Conservation (phyloP, 768 basidiomycete species). For the Daedalea quercina region DNA sequence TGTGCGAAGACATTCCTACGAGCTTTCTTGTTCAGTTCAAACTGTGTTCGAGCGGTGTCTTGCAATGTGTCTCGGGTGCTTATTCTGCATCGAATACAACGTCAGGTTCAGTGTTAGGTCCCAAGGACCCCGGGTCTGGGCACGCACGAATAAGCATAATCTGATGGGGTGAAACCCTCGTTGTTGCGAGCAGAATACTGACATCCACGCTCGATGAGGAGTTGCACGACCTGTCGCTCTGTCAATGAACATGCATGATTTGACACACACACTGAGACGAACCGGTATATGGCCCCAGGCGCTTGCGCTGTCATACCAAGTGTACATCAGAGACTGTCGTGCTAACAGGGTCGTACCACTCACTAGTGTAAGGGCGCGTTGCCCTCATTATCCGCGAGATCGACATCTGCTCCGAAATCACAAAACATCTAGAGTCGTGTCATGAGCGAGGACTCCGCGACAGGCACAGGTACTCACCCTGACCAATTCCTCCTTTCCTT, state of each 20-base stretch:
- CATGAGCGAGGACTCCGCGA: constrained; percentile 10
- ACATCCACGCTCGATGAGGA: constrained; percentile 86
- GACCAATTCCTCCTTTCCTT: constrained; percentile 87
- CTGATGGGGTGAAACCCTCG: constrained; percentile 85
- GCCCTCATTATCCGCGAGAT: constrained; percentile 86
- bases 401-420: constrained; percentile 85
- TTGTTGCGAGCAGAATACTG: constrained; percentile 81
- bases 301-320: constrained; percentile 57
- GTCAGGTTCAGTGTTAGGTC: constrained; percentile 1
- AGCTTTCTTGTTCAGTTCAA: constrained; percentile 73
- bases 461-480: constrained; percentile 44
- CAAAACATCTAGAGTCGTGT: constrained; percentile 58
- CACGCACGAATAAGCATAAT: constrained; percentile 86
- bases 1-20: constrained; percentile 68
- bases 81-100: constrained; percentile 38
- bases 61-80: constrained; percentile 73
- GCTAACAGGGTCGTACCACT: constrained; percentile 24
- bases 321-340: neutral
- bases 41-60: constrained; percentile 73
- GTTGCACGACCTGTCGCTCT: constrained; percentile 58
- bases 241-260: constrained; percentile 18
- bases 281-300: constrained; percentile 83
- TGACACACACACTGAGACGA: constrained; percentile 21
- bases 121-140: neutral
- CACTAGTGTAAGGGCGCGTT: constrained; percentile 93